These are phyloP conservation scores for Alnus rubra DNA, from an alignment of 306 rosid species.

Conservation along the genomic window DNA sequence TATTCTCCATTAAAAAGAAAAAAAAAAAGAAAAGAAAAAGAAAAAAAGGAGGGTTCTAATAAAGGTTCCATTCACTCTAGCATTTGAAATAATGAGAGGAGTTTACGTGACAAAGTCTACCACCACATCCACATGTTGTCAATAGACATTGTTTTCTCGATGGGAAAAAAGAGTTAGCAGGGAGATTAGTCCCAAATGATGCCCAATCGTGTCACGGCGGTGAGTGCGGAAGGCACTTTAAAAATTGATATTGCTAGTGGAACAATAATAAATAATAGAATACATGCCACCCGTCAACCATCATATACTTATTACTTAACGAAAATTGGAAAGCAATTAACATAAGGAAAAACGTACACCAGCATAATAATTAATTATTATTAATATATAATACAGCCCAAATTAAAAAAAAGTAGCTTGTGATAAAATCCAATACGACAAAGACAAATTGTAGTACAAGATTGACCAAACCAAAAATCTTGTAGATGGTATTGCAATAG, in stretches of 20 bases:
- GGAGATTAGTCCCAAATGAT: conserved; percentile 11
- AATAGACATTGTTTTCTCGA: background rate
- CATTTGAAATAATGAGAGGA: background rate
- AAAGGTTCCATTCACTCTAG: background rate
- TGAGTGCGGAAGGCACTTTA: conserved; percentile 8
- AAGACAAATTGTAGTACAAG: conserved; percentile 14
- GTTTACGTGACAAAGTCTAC: background rate
- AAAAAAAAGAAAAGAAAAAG: too few relatives aligned
- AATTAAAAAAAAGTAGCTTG: too few relatives aligned
- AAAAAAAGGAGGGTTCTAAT: too few relatives aligned
- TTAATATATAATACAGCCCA: too few relatives aligned
- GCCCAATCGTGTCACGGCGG: conserved; percentile 1
- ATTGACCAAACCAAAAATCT: conserved; percentile 14
- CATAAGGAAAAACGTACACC: background rate
- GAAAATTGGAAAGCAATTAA: background rate
- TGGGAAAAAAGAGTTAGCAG: background rate
- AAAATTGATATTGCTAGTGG: conserved; percentile 15
- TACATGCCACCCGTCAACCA: background rate
- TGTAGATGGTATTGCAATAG: too few relatives aligned
- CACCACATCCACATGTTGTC: background rate
- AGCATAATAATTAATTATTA: background rate
- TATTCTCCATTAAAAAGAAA: too few relatives aligned
- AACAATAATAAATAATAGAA: background rate
- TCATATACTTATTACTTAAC: background rate
- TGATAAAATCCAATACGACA: background rate